phyloP scores from a whole-genome alignment of 345 rosid species.

The Populus alba region DNA sequence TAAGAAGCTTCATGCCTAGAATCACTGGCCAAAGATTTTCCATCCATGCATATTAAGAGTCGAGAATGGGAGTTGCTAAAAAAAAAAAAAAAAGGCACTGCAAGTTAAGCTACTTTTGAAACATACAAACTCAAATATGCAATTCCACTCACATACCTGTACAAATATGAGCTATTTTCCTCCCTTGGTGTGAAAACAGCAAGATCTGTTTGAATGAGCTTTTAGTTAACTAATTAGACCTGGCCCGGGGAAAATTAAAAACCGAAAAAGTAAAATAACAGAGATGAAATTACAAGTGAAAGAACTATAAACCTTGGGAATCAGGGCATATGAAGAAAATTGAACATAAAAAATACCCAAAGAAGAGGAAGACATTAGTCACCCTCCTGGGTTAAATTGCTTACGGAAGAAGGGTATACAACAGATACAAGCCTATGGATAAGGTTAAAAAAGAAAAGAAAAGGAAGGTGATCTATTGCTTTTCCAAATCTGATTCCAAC shows the following conservation, averaged over 20 bases:
- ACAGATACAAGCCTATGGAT: slow-evolving; percentile 27
- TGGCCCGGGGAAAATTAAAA: neutral
- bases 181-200: slow-evolving; percentile 17
- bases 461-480: slow-evolving; percentile 37
- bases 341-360: slow-evolving; percentile 37
- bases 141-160: slow-evolving; percentile 19
- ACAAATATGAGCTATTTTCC: slow-evolving; percentile 29
- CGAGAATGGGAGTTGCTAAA: neutral
- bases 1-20: too few relatives aligned
- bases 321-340: slow-evolving; percentile 15
- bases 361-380: slow-evolving; percentile 26
- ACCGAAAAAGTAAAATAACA: neutral
- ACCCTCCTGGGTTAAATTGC: slow-evolving; percentile 27
- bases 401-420: neutral
- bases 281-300: slow-evolving; percentile 19
- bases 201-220: slow-evolving; percentile 11
- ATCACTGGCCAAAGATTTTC: neutral
- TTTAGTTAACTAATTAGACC: neutral
- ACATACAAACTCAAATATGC: slow-evolving; percentile 6
- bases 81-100: neutral
- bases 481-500: slow-evolving; percentile 42
- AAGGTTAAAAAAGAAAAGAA: slow-evolving; percentile 5
- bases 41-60: neutral
- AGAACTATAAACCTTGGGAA: slow-evolving; percentile 28
- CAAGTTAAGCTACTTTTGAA: neutral